These are phyloP conservation scores for Phytophthora fragariae DNA, from an alignment of 352 stramenopile species.

Conservation along the genomic window DNA sequence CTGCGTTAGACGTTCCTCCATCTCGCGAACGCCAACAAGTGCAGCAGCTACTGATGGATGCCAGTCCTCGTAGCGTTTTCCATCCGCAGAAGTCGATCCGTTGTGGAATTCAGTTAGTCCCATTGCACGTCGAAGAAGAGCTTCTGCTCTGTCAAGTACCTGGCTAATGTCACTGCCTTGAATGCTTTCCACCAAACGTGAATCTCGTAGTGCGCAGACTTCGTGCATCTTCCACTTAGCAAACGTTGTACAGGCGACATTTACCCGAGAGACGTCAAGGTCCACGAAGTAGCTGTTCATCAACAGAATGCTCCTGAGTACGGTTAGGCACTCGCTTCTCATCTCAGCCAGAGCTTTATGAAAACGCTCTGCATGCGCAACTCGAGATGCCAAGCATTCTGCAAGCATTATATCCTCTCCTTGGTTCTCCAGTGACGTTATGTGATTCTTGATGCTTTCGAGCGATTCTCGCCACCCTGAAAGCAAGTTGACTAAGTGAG, in stretches of 20 bases:
- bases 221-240: constrained; percentile 45
- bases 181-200: constrained; percentile 47
- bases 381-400: constrained; percentile 37
- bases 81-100: constrained; percentile 33
- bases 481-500: constrained; percentile 45
- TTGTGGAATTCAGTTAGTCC: constrained; percentile 60
- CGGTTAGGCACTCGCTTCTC: constrained; percentile 51
- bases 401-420: constrained; percentile 40
- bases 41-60: constrained; percentile 43
- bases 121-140: constrained; percentile 46
- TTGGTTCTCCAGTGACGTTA: constrained; percentile 46
- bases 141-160: constrained; percentile 43
- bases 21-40: constrained; percentile 37
- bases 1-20: constrained; percentile 44
- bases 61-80: constrained; percentile 67
- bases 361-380: constrained; percentile 42
- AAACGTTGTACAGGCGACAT: constrained; percentile 41
- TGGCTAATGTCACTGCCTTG: constrained; percentile 49
- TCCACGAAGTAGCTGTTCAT: constrained; percentile 70
- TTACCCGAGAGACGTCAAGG: constrained; percentile 61
- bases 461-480: constrained; percentile 38
- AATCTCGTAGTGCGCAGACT: constrained; percentile 47
- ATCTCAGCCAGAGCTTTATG: constrained; percentile 53
- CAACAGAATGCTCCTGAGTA: constrained; percentile 55
- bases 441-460: constrained; percentile 41